phyloP scores from a whole-genome alignment of 1,139 yeast genomes.

The Yamadazyma taylorii region DNA sequence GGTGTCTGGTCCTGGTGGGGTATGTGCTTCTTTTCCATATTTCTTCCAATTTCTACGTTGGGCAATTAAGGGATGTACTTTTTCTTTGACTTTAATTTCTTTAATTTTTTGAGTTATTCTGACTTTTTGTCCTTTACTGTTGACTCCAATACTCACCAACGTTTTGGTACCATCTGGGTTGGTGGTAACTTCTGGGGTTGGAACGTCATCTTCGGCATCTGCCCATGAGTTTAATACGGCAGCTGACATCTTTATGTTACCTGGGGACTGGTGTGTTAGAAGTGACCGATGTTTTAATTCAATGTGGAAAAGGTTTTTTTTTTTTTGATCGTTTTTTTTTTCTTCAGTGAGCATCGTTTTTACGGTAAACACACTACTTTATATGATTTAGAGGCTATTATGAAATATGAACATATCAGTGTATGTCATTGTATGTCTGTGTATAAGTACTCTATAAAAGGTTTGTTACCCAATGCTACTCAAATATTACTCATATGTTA shows the following conservation, averaged over 20 bases:
- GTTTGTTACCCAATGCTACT: not conserved
- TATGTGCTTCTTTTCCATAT: conserved; percentile 79
- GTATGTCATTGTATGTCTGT: no score
- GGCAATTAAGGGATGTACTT: conserved; percentile 77
- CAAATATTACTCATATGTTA: not conserved
- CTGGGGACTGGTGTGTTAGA: not conserved
- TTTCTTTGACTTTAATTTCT: conserved; percentile 75
- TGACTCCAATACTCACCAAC: conserved; percentile 72
- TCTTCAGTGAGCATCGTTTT: not conserved
- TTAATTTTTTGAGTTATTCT: conserved; percentile 84
- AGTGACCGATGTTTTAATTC: not conserved
- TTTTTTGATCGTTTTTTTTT: not conserved
- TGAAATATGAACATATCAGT: no score
- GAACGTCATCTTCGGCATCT: conserved; percentile 64
- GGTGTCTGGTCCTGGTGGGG: conserved; percentile 83
- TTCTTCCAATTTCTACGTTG: conserved; percentile 71
- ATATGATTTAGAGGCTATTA: no score
- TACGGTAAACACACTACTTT: no score
- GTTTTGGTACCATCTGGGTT: conserved; percentile 91
- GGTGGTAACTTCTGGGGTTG: conserved; percentile 67
- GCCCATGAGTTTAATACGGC: conserved; percentile 59
- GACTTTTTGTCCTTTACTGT: conserved; percentile 80
- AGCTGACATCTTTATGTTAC: conserved; percentile 32
- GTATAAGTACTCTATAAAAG: not conserved
- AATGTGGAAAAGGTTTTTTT: not conserved